A percentile compares a stretch with the other conserved stretches of the same genome.
These are phyloP conservation scores for Blastobotrys elegans DNA, from an alignment of 1,139 yeast species.

Conservation along the genomic window DNA sequence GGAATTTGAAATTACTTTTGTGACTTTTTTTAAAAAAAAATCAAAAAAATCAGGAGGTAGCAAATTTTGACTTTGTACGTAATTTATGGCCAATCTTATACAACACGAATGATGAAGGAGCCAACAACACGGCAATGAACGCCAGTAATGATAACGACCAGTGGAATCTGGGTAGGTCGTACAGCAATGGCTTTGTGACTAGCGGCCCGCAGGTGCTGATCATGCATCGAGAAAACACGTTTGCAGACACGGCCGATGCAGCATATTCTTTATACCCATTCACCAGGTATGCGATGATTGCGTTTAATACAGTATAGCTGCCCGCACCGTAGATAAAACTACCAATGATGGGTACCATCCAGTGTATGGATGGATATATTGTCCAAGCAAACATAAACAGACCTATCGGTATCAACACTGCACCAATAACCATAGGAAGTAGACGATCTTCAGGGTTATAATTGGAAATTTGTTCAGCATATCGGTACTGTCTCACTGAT, in stretches of 20 bases:
- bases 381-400: constrained; percentile 80
- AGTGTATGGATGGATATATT: constrained; percentile 48
- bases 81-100: constrained; percentile 18
- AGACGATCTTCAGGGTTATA: constrained; percentile 58
- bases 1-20: no score
- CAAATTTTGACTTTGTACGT: constrained; percentile 17
- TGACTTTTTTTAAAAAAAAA: no score
- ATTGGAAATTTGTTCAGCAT: constrained; percentile 56
- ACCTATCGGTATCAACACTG: constrained; percentile 57
- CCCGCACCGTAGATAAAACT: constrained; percentile 61
- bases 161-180: constrained; percentile 39
- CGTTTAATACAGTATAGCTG: constrained; percentile 52
- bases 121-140: constrained; percentile 4
- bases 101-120: constrained; percentile 7
- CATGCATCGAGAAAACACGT: constrained; percentile 61
- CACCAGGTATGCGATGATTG: constrained; percentile 55
- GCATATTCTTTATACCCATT: constrained; percentile 58
- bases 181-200: constrained; percentile 56
- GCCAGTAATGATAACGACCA: constrained; percentile 12
- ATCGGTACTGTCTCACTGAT: constrained; percentile 56
- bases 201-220: constrained; percentile 76
- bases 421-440: constrained; percentile 44
- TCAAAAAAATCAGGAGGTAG: no score
- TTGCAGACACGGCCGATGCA: constrained; percentile 81
- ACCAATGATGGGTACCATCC: constrained; percentile 71